Base-by-base conservation (phyloP, 1,139 yeast genomes). In the Saccharomycopsis crataegensis region DNA sequence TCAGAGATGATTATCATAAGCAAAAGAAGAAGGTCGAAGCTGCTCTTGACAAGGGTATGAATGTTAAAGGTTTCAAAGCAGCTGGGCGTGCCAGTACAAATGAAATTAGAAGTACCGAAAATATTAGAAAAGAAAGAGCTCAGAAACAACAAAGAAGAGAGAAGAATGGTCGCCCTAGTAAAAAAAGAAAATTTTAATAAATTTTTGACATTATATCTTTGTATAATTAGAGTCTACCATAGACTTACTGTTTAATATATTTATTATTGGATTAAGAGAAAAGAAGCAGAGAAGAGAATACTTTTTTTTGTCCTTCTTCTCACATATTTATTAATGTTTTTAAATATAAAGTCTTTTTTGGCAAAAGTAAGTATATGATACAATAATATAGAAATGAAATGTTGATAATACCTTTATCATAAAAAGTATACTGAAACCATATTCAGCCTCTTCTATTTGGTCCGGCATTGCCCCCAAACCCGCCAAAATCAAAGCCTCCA, bases 131-230 rank as follows among this genome's bases (percentile, higher is more conserved):
- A 73, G 75, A 78, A 41, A 81, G 99, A 72, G 76, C 75, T 48
- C 64, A 69, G 40, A 78, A 84, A 70, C 94, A 88, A 59, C 77
- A 87, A 71, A 78, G 85, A 60, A 79, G 77, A 64, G 93, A 82
- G 9, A 93, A 93, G 80, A 93, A 90, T 62, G 96, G 87, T 8
- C 81, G 97, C 64, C 96, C 96, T n/a, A 58, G 71, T 9, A 78
- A 74, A 62, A 78, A 68, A 64, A 68, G 74, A 56, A 63, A 63
- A 57, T 55, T 53, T 31, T 56, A 37, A 38, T 17, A 7, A 40
- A 40, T 4, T 40, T 14, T 12, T 12, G n/a, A 40, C 16, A 3
- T 40, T 40, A 11, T 36, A 36, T 36, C n/a, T 36, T 36, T 36
- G 28, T 22, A 22, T 22, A 22, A 6, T 28, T 37, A 16, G 8